Base-by-base conservation (phyloP, 2,329 filamentous ascomycete species). In the Pezicula radicicola region DNA sequence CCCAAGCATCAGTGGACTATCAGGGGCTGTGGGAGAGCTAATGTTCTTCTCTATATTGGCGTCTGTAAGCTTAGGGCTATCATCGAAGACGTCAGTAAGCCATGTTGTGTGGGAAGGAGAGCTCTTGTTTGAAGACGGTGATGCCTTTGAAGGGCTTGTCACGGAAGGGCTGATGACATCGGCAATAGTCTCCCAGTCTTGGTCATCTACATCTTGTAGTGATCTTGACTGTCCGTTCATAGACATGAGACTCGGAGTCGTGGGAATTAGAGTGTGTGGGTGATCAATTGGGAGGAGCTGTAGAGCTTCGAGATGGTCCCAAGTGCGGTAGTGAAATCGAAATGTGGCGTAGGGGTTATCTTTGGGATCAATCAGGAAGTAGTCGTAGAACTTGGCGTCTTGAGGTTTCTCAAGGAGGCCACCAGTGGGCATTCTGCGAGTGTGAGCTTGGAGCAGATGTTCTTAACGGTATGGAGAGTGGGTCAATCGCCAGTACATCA, bases 241-340 rank as follows among this genome's bases (percentile, higher is more conserved):
- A n/a, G 50, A 53, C 15, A 60, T 33, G 9, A 60, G 39, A 45
- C 60, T 62, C 30, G 54, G 52, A 36, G 56, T 54, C 43, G 56
- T 28, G 35, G 52, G 50, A 10, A 62, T 41, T 6, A 62, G 41
- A 12, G 36, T 56, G 28, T 57, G 50, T 19, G 58, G 42, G 43
- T 59, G 54, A 21, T 51, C 19, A 12, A 49, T 15, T 12, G 64
- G 59, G 25, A 79, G 71, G 4, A 84, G 64, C 49, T 76, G 77
- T 9, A 82, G 68, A 30, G 71, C 65, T 7, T 68, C 60, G 10
- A 84, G 71, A 49, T 72, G 74, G 9, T 71, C 68, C 74, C 72
- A 76, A 6, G 76, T 79, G 28, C 80, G 74, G 56, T 84, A 84
- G 53, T 84, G 77, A 54, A 83, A 80, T 25, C 71, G 71, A 54